Conservation (phyloP, 2,329 filamentous ascomycete genomes). For the Calycina herbarum region DNA sequence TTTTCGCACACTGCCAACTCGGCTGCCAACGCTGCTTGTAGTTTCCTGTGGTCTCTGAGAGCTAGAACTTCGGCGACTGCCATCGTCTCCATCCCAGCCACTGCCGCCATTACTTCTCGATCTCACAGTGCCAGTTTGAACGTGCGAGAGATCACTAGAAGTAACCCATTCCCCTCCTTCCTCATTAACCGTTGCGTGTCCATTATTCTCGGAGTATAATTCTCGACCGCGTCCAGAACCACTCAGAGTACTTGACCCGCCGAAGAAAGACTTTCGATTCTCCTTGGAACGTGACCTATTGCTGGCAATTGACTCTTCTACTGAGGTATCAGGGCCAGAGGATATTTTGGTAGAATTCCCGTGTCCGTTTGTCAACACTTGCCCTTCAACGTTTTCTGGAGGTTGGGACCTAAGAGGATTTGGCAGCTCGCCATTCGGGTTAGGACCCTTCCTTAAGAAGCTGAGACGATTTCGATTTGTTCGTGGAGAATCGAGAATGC, state of each 20-base stretch:
- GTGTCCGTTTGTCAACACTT: constrained; percentile 15
- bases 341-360: constrained; percentile 11
- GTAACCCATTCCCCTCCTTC: constrained; percentile 29
- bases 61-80: constrained; percentile 27
- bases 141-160: constrained; percentile 40
- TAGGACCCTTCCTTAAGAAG: constrained; percentile 23
- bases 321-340: neutral
- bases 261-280: constrained; percentile 28
- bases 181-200: neutral
- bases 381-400: constrained; percentile 8
- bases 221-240: constrained; percentile 9
- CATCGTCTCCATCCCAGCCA: constrained; percentile 3
- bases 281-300: constrained; percentile 22
- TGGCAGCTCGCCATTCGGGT: constrained; percentile 5
- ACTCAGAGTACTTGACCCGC: constrained; percentile 11
- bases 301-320: constrained; percentile 4
- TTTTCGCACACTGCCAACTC: constrained; percentile 38
- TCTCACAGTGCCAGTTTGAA: neutral
- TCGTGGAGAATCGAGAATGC: constrained; percentile 28
- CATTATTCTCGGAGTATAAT: constrained; percentile 2
- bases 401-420: constrained; percentile 13
- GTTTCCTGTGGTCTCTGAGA: constrained; percentile 22
- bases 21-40: constrained; percentile 25
- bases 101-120: constrained; percentile 8
- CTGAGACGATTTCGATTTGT: constrained; percentile 22